Evolutionary conservation across 768 basidiomycete species (phyloP).

Genomic region (Amanita molliuscula): DNA sequence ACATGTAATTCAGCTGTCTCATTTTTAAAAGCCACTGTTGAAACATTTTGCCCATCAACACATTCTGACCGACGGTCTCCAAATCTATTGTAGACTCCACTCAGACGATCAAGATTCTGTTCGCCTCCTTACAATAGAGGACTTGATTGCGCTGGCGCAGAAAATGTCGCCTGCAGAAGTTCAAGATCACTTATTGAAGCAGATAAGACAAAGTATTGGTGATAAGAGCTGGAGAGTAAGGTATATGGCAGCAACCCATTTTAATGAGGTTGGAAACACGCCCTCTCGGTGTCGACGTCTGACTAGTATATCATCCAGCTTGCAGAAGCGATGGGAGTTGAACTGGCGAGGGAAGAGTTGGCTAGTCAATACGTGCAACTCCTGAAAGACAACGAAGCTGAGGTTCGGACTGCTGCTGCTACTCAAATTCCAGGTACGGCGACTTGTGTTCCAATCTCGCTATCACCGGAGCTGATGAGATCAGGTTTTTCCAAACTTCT

Average conservation of each 20-base stretch:
- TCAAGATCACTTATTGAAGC: constrained; percentile 79
- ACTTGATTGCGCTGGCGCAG: constrained; percentile 86
- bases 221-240: constrained; percentile 99
- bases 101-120: constrained; percentile 98
- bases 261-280: constrained; percentile 65
- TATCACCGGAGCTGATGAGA: neutral
- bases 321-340: constrained; percentile 81
- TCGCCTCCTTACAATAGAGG: constrained; percentile 88
- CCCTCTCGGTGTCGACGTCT: neutral
- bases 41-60: constrained; percentile 72
- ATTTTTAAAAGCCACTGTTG: constrained; percentile 52
- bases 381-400: constrained; percentile 97
- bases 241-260: constrained; percentile 97
- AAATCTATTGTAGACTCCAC: constrained; percentile 89
- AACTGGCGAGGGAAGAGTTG: constrained; percentile 88
- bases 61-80: constrained; percentile 78
- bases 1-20: constrained; percentile 7
- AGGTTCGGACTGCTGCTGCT: constrained; percentile 92
- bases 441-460: neutral
- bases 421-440: constrained; percentile 89
- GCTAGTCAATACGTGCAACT: constrained; percentile 89
- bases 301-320: constrained; percentile 37
- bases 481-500: constrained; percentile 89
- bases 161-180: constrained; percentile 81
- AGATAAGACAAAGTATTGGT: constrained; percentile 77